Percentiles rank a stretch among this genome's conserved stretches.
phyloP scores from a whole-genome alignment of 2,329 filamentous ascomycete genomes.

The Trichoderma pleuroti region DNA sequence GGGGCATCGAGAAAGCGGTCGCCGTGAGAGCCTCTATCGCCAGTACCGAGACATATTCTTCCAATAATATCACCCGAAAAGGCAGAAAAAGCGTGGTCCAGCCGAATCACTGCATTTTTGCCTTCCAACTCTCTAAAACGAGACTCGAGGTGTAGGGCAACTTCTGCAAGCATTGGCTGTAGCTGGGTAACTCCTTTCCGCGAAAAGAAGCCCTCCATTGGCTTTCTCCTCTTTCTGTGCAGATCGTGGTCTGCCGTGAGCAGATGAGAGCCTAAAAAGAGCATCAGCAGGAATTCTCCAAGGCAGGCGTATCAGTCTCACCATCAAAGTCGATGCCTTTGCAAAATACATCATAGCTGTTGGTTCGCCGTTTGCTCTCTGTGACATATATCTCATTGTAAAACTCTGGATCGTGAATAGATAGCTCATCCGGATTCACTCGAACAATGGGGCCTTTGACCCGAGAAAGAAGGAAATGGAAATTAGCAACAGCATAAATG shows the following conservation, averaged over 20 bases:
- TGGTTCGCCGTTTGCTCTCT: neutral
- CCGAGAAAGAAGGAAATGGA: neutral
- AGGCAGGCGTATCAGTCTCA: fast-evolving
- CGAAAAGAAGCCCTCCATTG: neutral
- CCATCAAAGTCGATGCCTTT: neutral
- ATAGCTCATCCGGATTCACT: slow-evolving; percentile 33
- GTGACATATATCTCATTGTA: slow-evolving; percentile 27
- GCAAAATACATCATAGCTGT: neutral
- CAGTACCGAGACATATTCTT: neutral
- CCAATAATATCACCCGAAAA: neutral
- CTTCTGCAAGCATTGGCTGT: neutral
- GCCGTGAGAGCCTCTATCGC: neutral
- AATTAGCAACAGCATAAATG: neutral
- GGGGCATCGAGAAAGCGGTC: neutral
- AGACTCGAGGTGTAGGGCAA: neutral
- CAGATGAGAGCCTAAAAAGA: neutral
- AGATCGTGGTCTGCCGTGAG: neutral
- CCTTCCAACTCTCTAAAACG: neutral
- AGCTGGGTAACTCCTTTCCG: neutral
- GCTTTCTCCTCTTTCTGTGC: slow-evolving; percentile 1
- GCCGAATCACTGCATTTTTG: neutral
- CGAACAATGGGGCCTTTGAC: slow-evolving; percentile 30
- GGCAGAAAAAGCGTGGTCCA: neutral
- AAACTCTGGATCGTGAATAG: slow-evolving; percentile 28
- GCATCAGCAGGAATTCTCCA: neutral